Evolutionary conservation across 1,284 basidiomycete species (phyloP), one percentile per base, ranked within the genome.

Genomic region (Leccinum subfulvum): DNA sequence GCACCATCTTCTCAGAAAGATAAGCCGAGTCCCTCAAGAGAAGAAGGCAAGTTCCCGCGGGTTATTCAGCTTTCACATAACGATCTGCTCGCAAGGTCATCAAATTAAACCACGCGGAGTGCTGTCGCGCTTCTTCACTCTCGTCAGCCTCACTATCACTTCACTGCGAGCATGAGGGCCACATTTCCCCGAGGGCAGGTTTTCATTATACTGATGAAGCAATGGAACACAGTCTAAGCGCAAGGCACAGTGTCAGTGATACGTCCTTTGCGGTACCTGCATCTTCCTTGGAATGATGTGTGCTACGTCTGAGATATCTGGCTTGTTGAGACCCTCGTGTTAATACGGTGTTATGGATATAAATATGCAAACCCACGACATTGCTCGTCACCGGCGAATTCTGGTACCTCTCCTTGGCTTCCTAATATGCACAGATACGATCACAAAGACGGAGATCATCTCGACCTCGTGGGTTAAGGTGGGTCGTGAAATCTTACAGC

Each of bases 391-490:
- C 62, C 35, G 56, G 57, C 44, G 54, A 62, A 55, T 58, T 51
- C 57, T 57, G 61, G 62, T 63, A 26, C 61, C 55, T 66, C 33
- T 62, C 61, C 49, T 37, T 60, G 56, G 55, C 44, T 18, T 41
- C 30, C 59, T 54, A 28, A 62, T 62, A 57, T 41, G 55, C 39
- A 35, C 39, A 60, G 56, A 60, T 53, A 59, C 64, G 62, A 70
- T 60, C 57, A 69, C 60, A 52, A 56, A 37, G 47, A 71, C 73
- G 70, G 73, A 67, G 66, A 72, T 73, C 71, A 65, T 53, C 62
- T 44, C 9, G 59, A 56, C 66, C 73, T 68, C 71, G 73, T 75
- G 70, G 57, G n/a, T 72, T 73, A 73, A 73, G 64, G 73, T 72
- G 71, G 71, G 73, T 73, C 67, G 56, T 60, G 44, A 57, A 61